Evolutionary conservation across 345 rosid species (phyloP).

Genomic region (Pseudoturritis turrita): DNA sequence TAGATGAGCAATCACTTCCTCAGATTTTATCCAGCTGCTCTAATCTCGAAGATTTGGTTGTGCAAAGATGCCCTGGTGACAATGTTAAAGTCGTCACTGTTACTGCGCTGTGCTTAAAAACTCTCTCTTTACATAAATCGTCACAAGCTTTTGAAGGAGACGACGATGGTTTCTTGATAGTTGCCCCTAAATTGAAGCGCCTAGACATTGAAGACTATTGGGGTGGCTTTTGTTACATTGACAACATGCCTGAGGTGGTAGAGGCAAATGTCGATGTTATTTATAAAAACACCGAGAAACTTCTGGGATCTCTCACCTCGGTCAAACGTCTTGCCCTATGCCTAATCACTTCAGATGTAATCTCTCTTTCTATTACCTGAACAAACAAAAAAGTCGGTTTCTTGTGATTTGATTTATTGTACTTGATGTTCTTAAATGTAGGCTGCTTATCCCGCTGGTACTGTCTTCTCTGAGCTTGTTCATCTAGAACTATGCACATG

Average conservation of each 20-base stretch:
- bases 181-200: constrained; percentile 13
- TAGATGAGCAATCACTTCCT: constrained; percentile 23
- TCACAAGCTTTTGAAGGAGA: constrained; percentile 28
- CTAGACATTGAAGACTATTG: constrained; percentile 26
- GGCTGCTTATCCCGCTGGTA: constrained; percentile 29
- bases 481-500: constrained; percentile 31
- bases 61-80: constrained; percentile 26
- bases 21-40: constrained; percentile 5
- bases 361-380: not conserved
- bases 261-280: constrained; percentile 29
- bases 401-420: not conserved
- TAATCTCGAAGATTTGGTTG: constrained; percentile 29
- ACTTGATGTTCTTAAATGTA: constrained; percentile 3
- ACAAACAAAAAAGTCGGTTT: not conserved
- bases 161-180: constrained; percentile 25
- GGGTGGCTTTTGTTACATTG: constrained; percentile 24
- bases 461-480: constrained; percentile 26
- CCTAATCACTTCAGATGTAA: constrained; percentile 29
- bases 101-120: not conserved
- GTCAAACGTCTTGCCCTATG: constrained; percentile 22
- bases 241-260: constrained; percentile 27
- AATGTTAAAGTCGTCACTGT: constrained; percentile 17
- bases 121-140: constrained; percentile 8
- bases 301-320: constrained; percentile 24
- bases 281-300: constrained; percentile 23